These are phyloP conservation scores for Fusarium caatingaense DNA, from an alignment of 2,329 filamentous ascomycete genomes.

Conservation along the genomic window DNA sequence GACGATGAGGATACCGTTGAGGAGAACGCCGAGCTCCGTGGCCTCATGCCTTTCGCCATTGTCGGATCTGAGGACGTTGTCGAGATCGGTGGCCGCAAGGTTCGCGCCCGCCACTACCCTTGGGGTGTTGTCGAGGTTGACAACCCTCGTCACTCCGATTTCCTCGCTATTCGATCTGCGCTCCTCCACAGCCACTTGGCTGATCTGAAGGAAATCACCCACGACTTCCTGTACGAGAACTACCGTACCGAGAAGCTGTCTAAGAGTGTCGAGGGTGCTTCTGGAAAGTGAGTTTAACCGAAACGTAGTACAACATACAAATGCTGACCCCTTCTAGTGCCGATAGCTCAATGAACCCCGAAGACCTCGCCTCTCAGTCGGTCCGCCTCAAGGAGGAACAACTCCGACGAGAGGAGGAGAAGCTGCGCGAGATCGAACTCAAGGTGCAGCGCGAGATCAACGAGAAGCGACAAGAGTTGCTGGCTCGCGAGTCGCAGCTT, in stretches of 20 bases:
- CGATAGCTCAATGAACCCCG: conserved; percentile 89
- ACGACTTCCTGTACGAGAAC: conserved; percentile 99
- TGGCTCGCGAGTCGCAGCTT: conserved; percentile 97
- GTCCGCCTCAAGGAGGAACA: conserved; percentile 99
- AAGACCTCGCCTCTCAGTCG: conserved; percentile 95
- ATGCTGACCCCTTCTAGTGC: conserved; percentile 64
- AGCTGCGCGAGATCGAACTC: conserved; percentile 98
- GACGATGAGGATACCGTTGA: conserved; percentile 99
- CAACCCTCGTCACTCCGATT: conserved; percentile 98
- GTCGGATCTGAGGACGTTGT: conserved; percentile 96
- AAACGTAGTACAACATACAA: neutral
- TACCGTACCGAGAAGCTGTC: conserved; percentile 99
- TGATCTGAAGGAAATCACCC: conserved; percentile 98
- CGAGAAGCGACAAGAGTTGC: conserved; percentile 98
- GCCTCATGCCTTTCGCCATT: conserved; percentile 98
- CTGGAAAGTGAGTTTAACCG: conserved; percentile 77
- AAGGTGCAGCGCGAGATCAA: conserved; percentile 99
- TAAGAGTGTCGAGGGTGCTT: conserved; percentile 96
- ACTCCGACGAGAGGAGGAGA: conserved; percentile 98
- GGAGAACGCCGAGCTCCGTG: conserved; percentile 97
- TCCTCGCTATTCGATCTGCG: conserved; percentile 95
- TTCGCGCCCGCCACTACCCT: conserved; percentile 95
- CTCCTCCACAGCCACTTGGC: conserved; percentile 97
- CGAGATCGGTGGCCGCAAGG: conserved; percentile 91
- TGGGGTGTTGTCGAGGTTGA: conserved; percentile 99